Evolutionary conservation across 768 basidiomycete species (phyloP), one percentile per base, ranked within the genome.

Genomic region (Dentipellis fragilis): DNA sequence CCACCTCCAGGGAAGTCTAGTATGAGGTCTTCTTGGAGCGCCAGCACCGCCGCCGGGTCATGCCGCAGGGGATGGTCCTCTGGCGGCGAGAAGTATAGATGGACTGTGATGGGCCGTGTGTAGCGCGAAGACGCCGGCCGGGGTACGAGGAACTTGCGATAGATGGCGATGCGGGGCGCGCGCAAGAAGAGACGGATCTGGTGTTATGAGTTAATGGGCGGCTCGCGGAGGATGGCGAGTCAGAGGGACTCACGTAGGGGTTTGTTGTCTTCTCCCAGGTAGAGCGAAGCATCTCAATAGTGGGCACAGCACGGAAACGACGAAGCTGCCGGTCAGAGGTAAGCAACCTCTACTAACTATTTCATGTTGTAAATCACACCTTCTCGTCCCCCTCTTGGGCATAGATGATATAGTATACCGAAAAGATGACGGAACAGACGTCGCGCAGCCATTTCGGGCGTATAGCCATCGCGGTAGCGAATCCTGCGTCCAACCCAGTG

Each of bases 181-280:
- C 75, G 71, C 14, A 73, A 83, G 45, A 87, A 60, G 22, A 85
- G 67, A 34, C 87, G 87, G 61, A 96, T 73, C 90, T 92, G 56
- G 63, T 35, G 54, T 55, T 58, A 49, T 16, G 58, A 50, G 51
- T 45, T 45, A 45, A 19, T 8, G n/a, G 11, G 42, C 29, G 3
- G 29, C 29, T 29, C 29, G 29, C 29, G 29, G 2, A 19, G 42
- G 42, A 45, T 45, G 12, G 16, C n/a, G 10, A 29, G 29, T 29
- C 29, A 45, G 42, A 17, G 14, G 16, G 19, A 66, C 81, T 59
- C 64, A 91, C 92, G 72, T 91, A 89, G 58, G 94, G 96, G 70
- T 98, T 95, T 1, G 79, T 78, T 0, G 92, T 91, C 75, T 99
- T 99, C 70, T 95, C 94, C 96, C 96, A 99, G 21, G 93, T 97